Evolutionary conservation across 441 rosid genomes (phyloP).

Genomic region (Pelargonium cotyledonis): DNA sequence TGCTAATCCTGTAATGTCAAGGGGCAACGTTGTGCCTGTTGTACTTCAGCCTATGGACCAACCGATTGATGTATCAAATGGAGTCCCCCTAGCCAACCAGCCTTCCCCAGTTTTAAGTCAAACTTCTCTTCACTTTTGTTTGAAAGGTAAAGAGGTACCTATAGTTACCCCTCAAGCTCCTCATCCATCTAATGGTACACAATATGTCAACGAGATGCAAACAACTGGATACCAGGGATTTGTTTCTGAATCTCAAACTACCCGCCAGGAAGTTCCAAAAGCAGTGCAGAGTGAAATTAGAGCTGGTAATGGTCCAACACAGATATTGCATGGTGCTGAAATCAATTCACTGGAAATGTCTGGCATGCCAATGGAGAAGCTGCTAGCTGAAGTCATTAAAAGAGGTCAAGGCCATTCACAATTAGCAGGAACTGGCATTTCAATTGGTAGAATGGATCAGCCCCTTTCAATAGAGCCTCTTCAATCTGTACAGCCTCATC

Average conservation of each 20-base stretch:
- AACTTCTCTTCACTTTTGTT: slow-evolving; percentile 21
- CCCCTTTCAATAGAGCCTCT: slow-evolving; percentile 66
- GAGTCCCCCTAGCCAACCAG: slow-evolving; percentile 17
- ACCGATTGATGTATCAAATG: slow-evolving; percentile 40
- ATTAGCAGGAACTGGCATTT: background rate
- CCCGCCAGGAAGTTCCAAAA: slow-evolving; percentile 5
- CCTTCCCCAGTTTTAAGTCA: slow-evolving; percentile 21
- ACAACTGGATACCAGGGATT: slow-evolving; percentile 25
- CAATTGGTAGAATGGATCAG: slow-evolving; percentile 22
- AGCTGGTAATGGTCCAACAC: slow-evolving; percentile 11
- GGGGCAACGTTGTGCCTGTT: slow-evolving; percentile 41
- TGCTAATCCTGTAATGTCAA: slow-evolving; percentile 24
- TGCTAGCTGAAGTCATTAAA: slow-evolving; percentile 24
- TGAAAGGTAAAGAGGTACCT: slow-evolving; percentile 32
- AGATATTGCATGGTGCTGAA: slow-evolving; percentile 25
- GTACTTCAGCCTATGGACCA: slow-evolving; percentile 24
- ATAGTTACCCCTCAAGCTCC: slow-evolving; percentile 22
- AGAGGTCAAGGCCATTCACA: slow-evolving; percentile 18
- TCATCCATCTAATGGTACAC: slow-evolving; percentile 25
- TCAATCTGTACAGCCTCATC: slow-evolving; percentile 46
- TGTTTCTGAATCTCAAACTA: too few species aligned
- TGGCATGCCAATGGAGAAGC: slow-evolving; percentile 20
- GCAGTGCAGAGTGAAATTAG: slow-evolving; percentile 25
- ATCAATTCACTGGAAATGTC: slow-evolving; percentile 23
- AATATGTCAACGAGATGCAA: slow-evolving; percentile 21